Percentiles rank a stretch among this genome's conserved stretches.
Conservation (phyloP, 441 rosid species). For the Gossypium lobatum region DNA sequence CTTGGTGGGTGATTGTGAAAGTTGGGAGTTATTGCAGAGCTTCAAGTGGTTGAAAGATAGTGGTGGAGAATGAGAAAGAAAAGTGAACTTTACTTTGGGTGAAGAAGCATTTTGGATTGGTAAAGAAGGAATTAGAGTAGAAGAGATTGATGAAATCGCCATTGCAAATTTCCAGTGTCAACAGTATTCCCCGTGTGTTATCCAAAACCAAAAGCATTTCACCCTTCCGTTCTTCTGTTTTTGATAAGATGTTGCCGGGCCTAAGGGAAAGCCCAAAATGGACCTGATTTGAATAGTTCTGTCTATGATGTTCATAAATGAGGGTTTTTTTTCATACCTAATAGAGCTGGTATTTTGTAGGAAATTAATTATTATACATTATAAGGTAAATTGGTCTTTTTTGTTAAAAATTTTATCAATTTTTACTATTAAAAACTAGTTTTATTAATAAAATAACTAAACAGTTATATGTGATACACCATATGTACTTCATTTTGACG, state of each 20-base stretch:
- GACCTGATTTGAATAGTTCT: not conserved
- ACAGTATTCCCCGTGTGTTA: slow-evolving; percentile 9
- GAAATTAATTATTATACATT: too few relatives aligned
- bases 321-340: too few relatives aligned
- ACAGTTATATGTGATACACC: too few relatives aligned
- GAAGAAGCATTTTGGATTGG: slow-evolving; percentile 31
- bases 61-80: slow-evolving; percentile 30
- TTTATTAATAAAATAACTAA: too few relatives aligned
- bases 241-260: not conserved
- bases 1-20: slow-evolving; percentile 29
- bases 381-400: too few relatives aligned
- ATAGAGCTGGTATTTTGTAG: too few relatives aligned
- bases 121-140: slow-evolving; percentile 43
- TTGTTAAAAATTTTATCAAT: too few relatives aligned
- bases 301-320: too few relatives aligned
- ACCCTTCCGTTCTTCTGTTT: not conserved
- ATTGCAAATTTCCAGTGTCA: slow-evolving; percentile 19
- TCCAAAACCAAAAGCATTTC: slow-evolving; percentile 18
- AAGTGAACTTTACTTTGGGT: slow-evolving; percentile 29
- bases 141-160: slow-evolving; percentile 52
- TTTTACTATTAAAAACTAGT: too few relatives aligned
- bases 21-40: slow-evolving; percentile 21
- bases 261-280: not conserved
- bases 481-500: too few relatives aligned
- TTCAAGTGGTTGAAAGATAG: slow-evolving; percentile 21